Conservation (phyloP, 495 filamentous ascomycete genomes). For the Hyaloscypha bicolor region DNA sequence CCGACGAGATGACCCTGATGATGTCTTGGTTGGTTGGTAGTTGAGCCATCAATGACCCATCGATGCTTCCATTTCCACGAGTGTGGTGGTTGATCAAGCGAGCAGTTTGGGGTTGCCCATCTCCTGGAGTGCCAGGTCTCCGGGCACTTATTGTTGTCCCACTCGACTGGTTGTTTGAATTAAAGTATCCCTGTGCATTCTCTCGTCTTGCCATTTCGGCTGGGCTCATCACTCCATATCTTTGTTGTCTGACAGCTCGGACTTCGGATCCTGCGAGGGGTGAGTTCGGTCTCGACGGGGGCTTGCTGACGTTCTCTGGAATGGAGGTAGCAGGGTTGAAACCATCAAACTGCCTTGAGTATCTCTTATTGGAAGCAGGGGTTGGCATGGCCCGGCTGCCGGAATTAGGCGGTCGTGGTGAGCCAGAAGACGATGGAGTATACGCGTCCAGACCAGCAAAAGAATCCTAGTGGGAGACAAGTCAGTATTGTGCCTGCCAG, state of each 20-base stretch:
- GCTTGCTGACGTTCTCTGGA: conserved; percentile 47
- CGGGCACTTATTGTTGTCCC: conserved; percentile 49
- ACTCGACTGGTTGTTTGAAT: conserved; percentile 45
- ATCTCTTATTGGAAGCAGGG: conserved; percentile 66
- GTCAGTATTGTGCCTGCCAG: background rate
- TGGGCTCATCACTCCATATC: conserved; percentile 54
- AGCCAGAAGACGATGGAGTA: conserved; percentile 66
- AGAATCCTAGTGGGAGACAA: conserved; percentile 56
- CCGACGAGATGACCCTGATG: conserved; percentile 89
- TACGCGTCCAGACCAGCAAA: conserved; percentile 68
- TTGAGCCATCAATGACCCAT: conserved; percentile 78
- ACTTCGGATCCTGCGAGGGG: conserved; percentile 60
- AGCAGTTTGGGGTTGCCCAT: conserved; percentile 40
- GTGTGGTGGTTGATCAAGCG: conserved; percentile 53
- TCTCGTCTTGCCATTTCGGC: conserved; percentile 52
- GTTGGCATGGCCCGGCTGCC: conserved; percentile 45
- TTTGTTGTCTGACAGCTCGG: conserved; percentile 46
- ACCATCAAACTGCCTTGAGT: conserved; percentile 67
- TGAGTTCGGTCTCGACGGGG: conserved; percentile 69
- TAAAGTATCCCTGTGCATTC: conserved; percentile 53
- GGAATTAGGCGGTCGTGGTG: conserved; percentile 61
- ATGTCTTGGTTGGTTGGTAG: conserved; percentile 78
- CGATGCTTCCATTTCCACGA: conserved; percentile 71
- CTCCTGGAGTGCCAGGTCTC: conserved; percentile 48
- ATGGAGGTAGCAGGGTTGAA: conserved; percentile 40